These are phyloP conservation scores for Coriaria nepalensis DNA, from an alignment of 306 rosid species.

Conservation along the genomic window DNA sequence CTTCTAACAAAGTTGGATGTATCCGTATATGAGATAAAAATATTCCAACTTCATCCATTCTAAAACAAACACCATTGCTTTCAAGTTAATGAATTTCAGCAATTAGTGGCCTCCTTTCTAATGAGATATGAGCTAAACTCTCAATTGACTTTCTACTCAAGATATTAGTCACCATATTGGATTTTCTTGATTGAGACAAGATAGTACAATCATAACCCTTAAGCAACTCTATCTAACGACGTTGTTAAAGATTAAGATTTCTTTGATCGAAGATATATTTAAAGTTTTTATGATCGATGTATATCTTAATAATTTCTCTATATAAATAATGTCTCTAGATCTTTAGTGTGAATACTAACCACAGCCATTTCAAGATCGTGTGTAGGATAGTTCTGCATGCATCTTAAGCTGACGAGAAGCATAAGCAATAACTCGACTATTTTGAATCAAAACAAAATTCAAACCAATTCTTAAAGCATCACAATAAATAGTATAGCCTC, in stretches of 20 bases:
- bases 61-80: too few relatives aligned
- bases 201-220: background rate
- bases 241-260: background rate
- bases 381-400: background rate
- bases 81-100: too few relatives aligned
- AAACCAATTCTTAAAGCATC: background rate
- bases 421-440: background rate
- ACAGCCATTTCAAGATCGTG: background rate
- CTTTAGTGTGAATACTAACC: background rate
- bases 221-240: background rate
- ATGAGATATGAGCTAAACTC: too few relatives aligned
- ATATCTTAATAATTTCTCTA: background rate
- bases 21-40: too few relatives aligned
- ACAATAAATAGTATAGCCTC: background rate
- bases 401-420: background rate
- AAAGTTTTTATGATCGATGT: background rate
- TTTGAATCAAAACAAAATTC: background rate
- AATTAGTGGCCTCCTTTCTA: background rate
- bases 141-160: too few relatives aligned
- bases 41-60: too few relatives aligned
- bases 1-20: too few relatives aligned
- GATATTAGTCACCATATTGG: background rate
- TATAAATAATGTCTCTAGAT: slow-evolving; percentile 1
- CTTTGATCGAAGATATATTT: background rate
- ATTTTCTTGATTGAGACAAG: background rate